A percentile compares a stretch with the other conserved stretches of the same genome.
Evolutionary conservation across 1,284 basidiomycete species (phyloP).

Genomic region (Ustilago lituana): DNA sequence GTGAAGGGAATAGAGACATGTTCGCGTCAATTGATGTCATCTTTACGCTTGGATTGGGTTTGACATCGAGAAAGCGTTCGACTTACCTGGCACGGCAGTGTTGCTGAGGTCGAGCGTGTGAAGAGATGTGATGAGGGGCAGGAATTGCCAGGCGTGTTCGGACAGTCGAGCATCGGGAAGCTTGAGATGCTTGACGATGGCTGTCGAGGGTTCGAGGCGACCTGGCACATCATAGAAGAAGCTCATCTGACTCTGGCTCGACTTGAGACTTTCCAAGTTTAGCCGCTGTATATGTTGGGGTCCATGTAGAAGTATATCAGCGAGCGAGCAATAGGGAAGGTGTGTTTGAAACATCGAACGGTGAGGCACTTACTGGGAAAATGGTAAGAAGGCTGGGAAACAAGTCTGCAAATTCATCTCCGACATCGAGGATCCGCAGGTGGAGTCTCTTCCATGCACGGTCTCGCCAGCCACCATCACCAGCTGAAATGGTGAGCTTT

Average conservation of each 20-base stretch:
- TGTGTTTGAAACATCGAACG: background rate
- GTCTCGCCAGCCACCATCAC: constrained; percentile 1
- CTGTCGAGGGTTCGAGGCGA: background rate
- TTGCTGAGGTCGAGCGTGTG: constrained; percentile 26
- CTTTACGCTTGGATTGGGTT: too few relatives aligned
- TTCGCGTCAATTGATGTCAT: too few relatives aligned
- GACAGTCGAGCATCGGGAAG: constrained; percentile 17
- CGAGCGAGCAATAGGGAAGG: background rate
- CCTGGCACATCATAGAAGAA: constrained; percentile 17
- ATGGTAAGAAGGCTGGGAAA: constrained; percentile 15
- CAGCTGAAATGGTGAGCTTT: background rate
- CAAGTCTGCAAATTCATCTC: constrained; percentile 23
- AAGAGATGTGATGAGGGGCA: constrained; percentile 11
- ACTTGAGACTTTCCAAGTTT: constrained; percentile 12
- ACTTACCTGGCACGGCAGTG: constrained; percentile 25
- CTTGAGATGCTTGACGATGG: constrained; percentile 20
- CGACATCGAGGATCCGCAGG: constrained; percentile 16
- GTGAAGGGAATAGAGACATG: too few relatives aligned
- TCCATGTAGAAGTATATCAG: background rate
- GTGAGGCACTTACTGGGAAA: constrained; percentile 15
- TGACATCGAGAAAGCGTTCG: too few relatives aligned
- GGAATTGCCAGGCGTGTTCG: constrained; percentile 20
- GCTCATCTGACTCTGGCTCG: constrained; percentile 12
- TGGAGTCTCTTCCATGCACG: constrained; percentile 15
- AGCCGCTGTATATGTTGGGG: constrained; percentile 4